Evolutionary conservation across 2,329 filamentous ascomycete genomes (phyloP).

Genomic region (Lachnellula arida): DNA sequence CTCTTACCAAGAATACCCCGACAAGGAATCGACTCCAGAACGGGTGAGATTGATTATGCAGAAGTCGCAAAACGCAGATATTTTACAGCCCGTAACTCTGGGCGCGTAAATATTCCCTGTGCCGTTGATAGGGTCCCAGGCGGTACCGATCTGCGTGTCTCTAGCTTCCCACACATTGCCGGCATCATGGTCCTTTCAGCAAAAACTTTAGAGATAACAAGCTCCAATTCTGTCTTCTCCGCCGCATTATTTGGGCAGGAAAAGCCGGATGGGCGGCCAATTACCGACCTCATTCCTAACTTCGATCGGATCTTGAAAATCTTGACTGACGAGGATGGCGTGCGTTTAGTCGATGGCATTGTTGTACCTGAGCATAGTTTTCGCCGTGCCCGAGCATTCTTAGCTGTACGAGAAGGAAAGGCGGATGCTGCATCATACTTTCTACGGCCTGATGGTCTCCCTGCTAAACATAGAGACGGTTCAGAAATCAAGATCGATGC

Average conservation of each 20-base stretch:
- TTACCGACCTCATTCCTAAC: slow-evolving; percentile 76
- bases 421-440: slow-evolving; percentile 76
- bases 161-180: slow-evolving; percentile 94
- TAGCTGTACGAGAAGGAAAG: slow-evolving; percentile 78
- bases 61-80: slow-evolving; percentile 67
- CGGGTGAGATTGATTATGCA: slow-evolving; percentile 72
- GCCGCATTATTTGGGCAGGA: slow-evolving; percentile 87
- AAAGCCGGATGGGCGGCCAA: slow-evolving; percentile 72
- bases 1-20: slow-evolving; percentile 80
- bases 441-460: slow-evolving; percentile 75
- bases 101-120: slow-evolving; percentile 76
- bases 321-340: slow-evolving; percentile 79
- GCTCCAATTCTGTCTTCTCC: slow-evolving; percentile 92
- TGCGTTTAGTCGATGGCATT: slow-evolving; percentile 84
- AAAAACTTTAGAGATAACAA: slow-evolving; percentile 71
- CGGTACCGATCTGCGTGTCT: slow-evolving; percentile 71
- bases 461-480: slow-evolving; percentile 84
- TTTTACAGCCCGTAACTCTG: slow-evolving; percentile 78
- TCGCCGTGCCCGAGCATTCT: slow-evolving; percentile 77
- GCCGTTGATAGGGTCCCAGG: slow-evolving; percentile 70
- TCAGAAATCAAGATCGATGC: slow-evolving; percentile 90
- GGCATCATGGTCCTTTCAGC: slow-evolving; percentile 93
- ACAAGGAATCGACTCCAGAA: slow-evolving; percentile 64
- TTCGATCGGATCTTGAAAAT: slow-evolving; percentile 82
- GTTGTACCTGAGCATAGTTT: slow-evolving; percentile 97